Conservation (phyloP, 2,329 filamentous ascomycete species). For the Aureobasidium sp. region DNA sequence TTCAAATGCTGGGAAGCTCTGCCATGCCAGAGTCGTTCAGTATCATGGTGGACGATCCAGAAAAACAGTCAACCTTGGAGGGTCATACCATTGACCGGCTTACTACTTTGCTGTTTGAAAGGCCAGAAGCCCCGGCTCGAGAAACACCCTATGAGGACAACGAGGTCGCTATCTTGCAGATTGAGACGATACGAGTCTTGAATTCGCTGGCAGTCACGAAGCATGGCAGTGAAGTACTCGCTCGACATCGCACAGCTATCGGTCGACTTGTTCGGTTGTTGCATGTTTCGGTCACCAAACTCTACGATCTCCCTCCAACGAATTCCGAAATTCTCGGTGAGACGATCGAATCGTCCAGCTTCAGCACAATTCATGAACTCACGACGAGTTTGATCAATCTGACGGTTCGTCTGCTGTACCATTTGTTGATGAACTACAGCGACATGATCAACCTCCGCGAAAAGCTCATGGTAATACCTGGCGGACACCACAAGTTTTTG, state of each 20-base stretch:
- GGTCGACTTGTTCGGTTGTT: slow-evolving; percentile 67
- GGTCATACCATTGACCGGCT: slow-evolving; percentile 51
- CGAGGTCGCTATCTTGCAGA: slow-evolving; percentile 38
- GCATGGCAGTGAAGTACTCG: slow-evolving; percentile 57
- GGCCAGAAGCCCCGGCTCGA: slow-evolving; percentile 35
- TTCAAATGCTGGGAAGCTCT: slow-evolving; percentile 59
- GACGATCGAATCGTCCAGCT: slow-evolving; percentile 13
- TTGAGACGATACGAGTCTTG: slow-evolving; percentile 38
- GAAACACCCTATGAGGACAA: slow-evolving; percentile 31
- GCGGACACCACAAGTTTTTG: slow-evolving; percentile 72
- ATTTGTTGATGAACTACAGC: slow-evolving; percentile 47
- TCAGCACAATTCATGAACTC: slow-evolving; percentile 28
- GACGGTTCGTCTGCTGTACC: slow-evolving; percentile 51
- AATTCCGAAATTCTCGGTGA: slow-evolving; percentile 17
- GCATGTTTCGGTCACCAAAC: slow-evolving; percentile 58
- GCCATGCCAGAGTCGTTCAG: slow-evolving; percentile 56
- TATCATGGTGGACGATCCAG: slow-evolving; percentile 46
- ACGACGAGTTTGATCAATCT: slow-evolving; percentile 48
- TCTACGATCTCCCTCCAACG: slow-evolving; percentile 42
- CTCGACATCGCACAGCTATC: slow-evolving; percentile 58
- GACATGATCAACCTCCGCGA: slow-evolving; percentile 55
- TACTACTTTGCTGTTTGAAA: slow-evolving; percentile 53
- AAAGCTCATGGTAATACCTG: slow-evolving; percentile 61
- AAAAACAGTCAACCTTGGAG: slow-evolving; percentile 29
- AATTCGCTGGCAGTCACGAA: slow-evolving; percentile 53